Conservation (phyloP, 306 rosid genomes). For the Mimosa bimucronata region DNA sequence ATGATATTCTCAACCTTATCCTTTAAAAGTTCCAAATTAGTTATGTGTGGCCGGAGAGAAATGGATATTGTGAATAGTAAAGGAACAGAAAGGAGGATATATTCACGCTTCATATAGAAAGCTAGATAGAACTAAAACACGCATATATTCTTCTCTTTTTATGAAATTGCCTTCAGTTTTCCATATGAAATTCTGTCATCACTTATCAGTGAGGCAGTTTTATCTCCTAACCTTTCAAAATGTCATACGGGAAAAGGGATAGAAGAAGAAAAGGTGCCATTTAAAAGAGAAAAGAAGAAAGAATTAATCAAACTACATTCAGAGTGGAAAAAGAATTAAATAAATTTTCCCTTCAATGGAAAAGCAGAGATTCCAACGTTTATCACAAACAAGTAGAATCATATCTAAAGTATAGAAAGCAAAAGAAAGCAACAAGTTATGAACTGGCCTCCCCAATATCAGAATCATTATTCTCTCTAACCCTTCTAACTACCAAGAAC, state of each 20-base stretch:
- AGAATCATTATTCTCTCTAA: constrained; percentile 29
- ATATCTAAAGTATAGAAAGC: constrained; percentile 21
- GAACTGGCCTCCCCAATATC: constrained; percentile 16
- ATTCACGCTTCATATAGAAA: background rate
- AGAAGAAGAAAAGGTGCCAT: constrained; percentile 33
- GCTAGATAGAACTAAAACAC: background rate
- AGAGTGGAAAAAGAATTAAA: constrained; percentile 13
- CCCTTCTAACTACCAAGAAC: constrained; percentile 28
- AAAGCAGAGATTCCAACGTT: constrained; percentile 35
- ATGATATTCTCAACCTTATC: constrained; percentile 2
- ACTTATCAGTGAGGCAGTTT: background rate
- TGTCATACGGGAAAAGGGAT: constrained; percentile 16
- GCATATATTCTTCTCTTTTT: constrained; percentile 3
- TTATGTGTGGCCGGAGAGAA: background rate
- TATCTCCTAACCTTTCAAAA: constrained; percentile 3
- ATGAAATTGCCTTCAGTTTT: background rate
- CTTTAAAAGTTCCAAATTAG: background rate
- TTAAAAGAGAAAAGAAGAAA: constrained; percentile 15
- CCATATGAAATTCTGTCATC: background rate
- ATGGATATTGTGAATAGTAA: background rate
- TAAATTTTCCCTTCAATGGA: constrained; percentile 26
- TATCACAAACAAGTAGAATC: constrained; percentile 40
- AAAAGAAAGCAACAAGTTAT: constrained; percentile 35
- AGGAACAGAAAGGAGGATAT: background rate
- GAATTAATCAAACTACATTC: constrained; percentile 17